Base-by-base conservation (phyloP, 2,329 filamentous ascomycete genomes). In the Xylariales sp. region DNA sequence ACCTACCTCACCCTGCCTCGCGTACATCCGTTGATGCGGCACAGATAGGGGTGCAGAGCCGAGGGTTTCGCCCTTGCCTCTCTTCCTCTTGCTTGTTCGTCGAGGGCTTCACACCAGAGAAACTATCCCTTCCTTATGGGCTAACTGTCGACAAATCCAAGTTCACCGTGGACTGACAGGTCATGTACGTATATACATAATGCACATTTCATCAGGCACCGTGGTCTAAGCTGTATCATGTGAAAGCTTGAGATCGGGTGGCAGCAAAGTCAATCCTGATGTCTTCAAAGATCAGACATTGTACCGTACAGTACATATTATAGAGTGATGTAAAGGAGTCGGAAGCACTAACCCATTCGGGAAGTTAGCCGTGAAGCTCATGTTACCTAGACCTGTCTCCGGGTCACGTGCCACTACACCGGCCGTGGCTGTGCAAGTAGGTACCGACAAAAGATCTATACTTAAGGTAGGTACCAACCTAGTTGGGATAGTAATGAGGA, bases 341-440 rank as follows among this genome's bases (percentile, higher is more conserved):
- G 54, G 28, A 48, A 23, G 3, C 5, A 52, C 65, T 68, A 68
- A 57, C 65, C 56, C 1, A 30, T 28, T 61, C 14, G 62, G 61
- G 65, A n/a, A 68, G 36, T 28, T 48, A 45, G 41, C n/a, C 14
- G 43, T 53, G 54, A 32, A 48, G 41, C 46, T 32, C 3, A 34
- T 43, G 53, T n/a, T 54, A 55, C 18, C 53, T 16, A 8, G 49
- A 50, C 18, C 39, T 18, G n/a, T 48, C 16, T 14, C 14, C 12
- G 41, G 36, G 43, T 69, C 67, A 69, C 67, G 67, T 69, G 67
- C 5, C 49, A 0, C 5, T 5, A 16, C 58, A n/a, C 53, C 41
- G 28, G 16, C 23, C 49, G 66, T 68, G 66, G 66, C 66, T 68
- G 66, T 65, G 66, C 66, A 62, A 34, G 46, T 49, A 62, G 28